Conservation (phyloP, 139 green algal genomes). For the Chlorella sp. region DNA sequence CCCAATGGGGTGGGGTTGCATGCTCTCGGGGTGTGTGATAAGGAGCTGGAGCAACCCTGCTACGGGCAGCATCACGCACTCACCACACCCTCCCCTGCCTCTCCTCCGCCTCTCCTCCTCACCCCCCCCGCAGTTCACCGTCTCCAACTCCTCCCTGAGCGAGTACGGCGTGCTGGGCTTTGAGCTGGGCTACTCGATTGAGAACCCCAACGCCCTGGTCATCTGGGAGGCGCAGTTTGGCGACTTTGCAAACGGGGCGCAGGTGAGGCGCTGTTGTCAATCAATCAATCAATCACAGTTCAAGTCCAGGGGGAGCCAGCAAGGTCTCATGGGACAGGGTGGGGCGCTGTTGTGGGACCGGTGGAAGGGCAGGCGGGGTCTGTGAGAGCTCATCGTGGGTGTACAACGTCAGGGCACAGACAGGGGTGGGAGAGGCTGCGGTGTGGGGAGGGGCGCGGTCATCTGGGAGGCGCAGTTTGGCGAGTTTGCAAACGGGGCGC, state of each 20-base stretch:
- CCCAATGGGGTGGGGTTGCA: too few species aligned
- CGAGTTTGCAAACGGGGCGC: slow-evolving; percentile 97
- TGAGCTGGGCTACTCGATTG: slow-evolving; percentile 97
- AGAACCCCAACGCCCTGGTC: slow-evolving; percentile 96
- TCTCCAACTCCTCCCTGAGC: slow-evolving; percentile 84
- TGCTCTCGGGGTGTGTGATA: too few species aligned
- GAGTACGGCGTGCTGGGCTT: slow-evolving; percentile 99
- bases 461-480: slow-evolving; percentile 96
- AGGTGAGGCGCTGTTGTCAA: too few species aligned
- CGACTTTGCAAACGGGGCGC: slow-evolving; percentile 97
- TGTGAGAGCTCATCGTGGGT: too few species aligned
- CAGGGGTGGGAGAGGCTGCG: background rate
- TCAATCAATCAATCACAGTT: too few species aligned
- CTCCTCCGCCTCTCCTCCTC: slow-evolving; percentile 45
- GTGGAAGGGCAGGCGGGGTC: too few species aligned
- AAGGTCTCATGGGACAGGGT: too few species aligned
- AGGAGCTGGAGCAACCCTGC: too few species aligned
- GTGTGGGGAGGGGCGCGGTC: too few species aligned
- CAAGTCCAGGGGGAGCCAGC: too few species aligned
- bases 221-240: slow-evolving; percentile 98
- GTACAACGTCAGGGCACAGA: background rate
- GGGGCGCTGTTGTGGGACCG: too few species aligned
- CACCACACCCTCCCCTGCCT: background rate
- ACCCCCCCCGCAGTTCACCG: slow-evolving; percentile 66
- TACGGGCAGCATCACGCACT: background rate